These are phyloP conservation scores for Crithidia fasciculata DNA, from an alignment of 208 protist species.

Conservation along the genomic window DNA sequence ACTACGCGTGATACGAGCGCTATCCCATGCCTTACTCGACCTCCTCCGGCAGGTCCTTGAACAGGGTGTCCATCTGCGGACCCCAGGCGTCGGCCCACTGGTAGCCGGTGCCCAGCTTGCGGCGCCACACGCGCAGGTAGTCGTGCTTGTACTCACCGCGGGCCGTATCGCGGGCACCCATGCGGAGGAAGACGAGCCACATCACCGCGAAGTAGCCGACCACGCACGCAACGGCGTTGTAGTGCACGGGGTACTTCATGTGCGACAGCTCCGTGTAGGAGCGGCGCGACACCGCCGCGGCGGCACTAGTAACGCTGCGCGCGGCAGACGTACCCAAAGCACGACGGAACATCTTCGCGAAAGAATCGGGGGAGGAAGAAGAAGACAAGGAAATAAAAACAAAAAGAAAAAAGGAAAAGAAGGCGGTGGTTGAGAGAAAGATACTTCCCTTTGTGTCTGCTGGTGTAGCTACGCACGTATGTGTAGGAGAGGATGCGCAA, in stretches of 20 bases:
- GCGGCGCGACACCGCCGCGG: slow-evolving; percentile 37
- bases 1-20: not conserved
- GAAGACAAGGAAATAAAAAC: not conserved
- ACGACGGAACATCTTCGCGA: slow-evolving; percentile 73
- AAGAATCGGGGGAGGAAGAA: not conserved
- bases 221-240: slow-evolving; percentile 41
- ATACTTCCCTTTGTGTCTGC: not conserved
- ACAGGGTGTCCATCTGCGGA: slow-evolving; percentile 79
- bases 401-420: not conserved
- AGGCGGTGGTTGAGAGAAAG: not conserved
- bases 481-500: not conserved
- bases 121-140: slow-evolving; percentile 83
- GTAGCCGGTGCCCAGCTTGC: slow-evolving; percentile 89
- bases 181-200: slow-evolving; percentile 74
- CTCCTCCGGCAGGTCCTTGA: slow-evolving; percentile 77
- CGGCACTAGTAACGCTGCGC: slow-evolving; percentile 35
- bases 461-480: not conserved
- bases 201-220: slow-evolving; percentile 78
- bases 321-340: slow-evolving; percentile 47
- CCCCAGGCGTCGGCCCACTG: slow-evolving; percentile 90
- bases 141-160: slow-evolving; percentile 81
- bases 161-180: slow-evolving; percentile 49
- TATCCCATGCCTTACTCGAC: slow-evolving; percentile 52
- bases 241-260: slow-evolving; percentile 84
- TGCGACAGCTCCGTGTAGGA: slow-evolving; percentile 83